These are phyloP conservation scores for Akanthomyces dipterigenus DNA, from an alignment of 2,329 filamentous ascomycete genomes.

Conservation along the genomic window DNA sequence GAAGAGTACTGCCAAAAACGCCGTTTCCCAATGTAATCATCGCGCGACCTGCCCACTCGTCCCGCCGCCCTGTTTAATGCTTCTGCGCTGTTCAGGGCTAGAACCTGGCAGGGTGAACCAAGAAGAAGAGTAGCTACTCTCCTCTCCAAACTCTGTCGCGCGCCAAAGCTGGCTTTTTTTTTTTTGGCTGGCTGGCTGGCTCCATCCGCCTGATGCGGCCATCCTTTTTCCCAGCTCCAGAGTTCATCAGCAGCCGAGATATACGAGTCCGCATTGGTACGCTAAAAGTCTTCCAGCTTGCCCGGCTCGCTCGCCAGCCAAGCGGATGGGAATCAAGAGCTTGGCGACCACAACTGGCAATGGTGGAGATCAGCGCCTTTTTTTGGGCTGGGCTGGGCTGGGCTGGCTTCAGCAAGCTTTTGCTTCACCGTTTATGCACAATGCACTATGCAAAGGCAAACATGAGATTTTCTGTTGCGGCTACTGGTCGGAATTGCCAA, in stretches of 20 bases:
- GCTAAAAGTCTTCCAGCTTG: neutral
- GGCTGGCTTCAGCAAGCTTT: no score
- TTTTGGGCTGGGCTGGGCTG: no score
- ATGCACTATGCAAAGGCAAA: no score
- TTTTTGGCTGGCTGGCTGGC: neutral
- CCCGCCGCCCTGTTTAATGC: no score
- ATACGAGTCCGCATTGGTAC: neutral
- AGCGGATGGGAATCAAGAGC: neutral
- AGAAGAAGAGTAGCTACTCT: no score
- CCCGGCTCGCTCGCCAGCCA: neutral
- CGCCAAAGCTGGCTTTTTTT: no score
- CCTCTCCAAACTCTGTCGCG: neutral
- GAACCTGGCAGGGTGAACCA: no score
- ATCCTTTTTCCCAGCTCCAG: neutral
- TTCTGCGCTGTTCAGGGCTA: no score
- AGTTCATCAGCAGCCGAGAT: neutral
- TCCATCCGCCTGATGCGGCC: neutral
- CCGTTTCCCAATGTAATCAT: no score
- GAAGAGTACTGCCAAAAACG: no score
- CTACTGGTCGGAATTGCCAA: neutral
- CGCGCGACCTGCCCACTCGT: no score
- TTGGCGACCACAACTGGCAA: neutral
- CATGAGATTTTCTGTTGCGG: neutral
- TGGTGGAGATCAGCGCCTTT: neutral
- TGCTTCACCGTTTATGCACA: no score